Evolutionary conservation across 257 asterid species (phyloP).

Genomic region (Leonotis leonurus): DNA sequence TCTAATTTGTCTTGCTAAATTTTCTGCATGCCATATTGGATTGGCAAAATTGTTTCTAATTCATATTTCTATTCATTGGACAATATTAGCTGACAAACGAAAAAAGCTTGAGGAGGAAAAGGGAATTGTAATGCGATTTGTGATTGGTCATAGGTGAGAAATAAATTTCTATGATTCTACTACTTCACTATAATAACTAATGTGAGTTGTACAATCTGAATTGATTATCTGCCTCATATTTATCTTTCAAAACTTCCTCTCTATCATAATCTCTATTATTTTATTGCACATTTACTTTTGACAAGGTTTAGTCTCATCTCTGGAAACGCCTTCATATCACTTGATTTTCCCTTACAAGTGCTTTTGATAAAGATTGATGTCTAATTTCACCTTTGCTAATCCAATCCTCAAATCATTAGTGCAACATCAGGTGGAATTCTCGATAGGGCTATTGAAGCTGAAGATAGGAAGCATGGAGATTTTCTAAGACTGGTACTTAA

Average conservation of each 20-base stretch:
- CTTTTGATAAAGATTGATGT: neutral
- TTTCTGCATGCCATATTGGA: slow-evolving; percentile 3
- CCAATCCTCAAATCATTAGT: slow-evolving; percentile 28
- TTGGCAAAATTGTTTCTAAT: slow-evolving; percentile 10
- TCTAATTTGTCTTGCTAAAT: neutral
- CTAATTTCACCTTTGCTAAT: slow-evolving; percentile 6
- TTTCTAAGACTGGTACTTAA: slow-evolving; percentile 66
- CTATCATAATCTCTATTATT: neutral
- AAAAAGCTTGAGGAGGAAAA: slow-evolving; percentile 50
- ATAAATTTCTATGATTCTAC: neutral
- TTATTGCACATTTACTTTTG: neutral
- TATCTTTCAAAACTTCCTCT: neutral
- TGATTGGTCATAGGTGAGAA: slow-evolving; percentile 39
- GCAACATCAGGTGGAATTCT: slow-evolving; percentile 91
- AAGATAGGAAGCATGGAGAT: slow-evolving; percentile 78
- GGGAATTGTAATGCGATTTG: slow-evolving; percentile 47
- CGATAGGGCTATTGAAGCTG: slow-evolving; percentile 88
- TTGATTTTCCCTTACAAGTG: neutral
- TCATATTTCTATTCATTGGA: slow-evolving; percentile 9
- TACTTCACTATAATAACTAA: neutral
- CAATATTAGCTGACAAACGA: slow-evolving; percentile 33
- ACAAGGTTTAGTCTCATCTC: neutral
- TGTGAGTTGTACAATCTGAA: neutral
- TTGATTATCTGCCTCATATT: neutral
- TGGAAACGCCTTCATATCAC: neutral